Base-by-base conservation (phyloP, 2,329 filamentous ascomycete species). In the Fusarium pilosicola region DNA sequence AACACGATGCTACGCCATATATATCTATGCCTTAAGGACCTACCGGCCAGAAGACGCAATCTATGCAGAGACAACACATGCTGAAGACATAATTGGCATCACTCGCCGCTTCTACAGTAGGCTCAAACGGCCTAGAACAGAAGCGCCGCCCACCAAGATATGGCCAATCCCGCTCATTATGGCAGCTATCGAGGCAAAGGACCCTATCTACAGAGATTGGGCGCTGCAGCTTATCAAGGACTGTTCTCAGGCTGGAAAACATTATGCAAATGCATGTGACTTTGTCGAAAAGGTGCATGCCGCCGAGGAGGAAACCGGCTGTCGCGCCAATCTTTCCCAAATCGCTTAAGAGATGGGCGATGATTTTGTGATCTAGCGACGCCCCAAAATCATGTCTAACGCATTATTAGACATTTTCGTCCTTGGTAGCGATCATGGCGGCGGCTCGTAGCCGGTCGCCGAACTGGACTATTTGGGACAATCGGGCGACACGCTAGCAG, bases 41-140 rank as follows among this genome's bases (percentile, higher is more conserved):
- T 55, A 55, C 20, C 7, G 8, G 1, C 4, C 8, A 11, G 1
- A 2, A 0, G 34, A n/a, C 0, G 0, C 0, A 3, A 1, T 12
- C 0, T 41, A 41, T 18, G 0, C 11, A 14, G 20, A 28, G 2
- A 41, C 24, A 0, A 1, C 1, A 0, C 20, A 55, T 7, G 34
- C 51, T 0, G 24, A 55, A 2, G 6, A 55, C 0, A 41, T 55
- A n/a, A 55, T 41, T n/a, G 2, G 34, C 34, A 55, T 41, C 15
- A 41, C 34, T 30, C 51, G 51, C 7, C 20, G 34, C 14, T 55
- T 55, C 2, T 55, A 55, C 4, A 0, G 0, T 1, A 41, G 18
- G 11, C 34, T 55, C 1, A 55, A 41, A 0, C 34, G 34, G 0
- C 51, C 51, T 0, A 55, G 51, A 2, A 41, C 20, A 0, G 34